phyloP scores from a whole-genome alignment of 1,139 yeast genomes.

The Kurtzmaniella natalensis region DNA sequence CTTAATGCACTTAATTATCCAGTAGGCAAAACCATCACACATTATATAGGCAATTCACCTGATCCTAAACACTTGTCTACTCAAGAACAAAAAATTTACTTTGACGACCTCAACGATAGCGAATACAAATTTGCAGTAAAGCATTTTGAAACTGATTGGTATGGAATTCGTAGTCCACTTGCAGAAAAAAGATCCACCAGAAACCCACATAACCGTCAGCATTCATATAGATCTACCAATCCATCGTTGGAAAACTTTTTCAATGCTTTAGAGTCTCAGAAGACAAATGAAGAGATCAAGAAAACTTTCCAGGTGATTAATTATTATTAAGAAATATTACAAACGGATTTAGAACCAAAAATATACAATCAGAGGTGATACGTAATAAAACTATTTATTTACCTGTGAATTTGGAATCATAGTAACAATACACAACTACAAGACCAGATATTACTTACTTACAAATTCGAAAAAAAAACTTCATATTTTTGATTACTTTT shows the following conservation, averaged over 20 bases:
- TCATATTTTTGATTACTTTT: no score
- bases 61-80: constrained; percentile 29
- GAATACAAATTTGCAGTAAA: constrained; percentile 55
- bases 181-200: constrained; percentile 44
- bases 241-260: constrained; percentile 21
- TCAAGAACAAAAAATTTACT: constrained; percentile 25
- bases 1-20: constrained; percentile 40
- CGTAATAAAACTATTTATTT: no score
- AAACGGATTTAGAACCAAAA: no score
- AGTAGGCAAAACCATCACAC: constrained; percentile 24
- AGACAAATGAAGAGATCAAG: constrained; percentile 12
- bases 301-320: constrained; percentile 7
- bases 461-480: no score
- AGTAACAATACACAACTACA: no score
- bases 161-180: constrained; percentile 46
- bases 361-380: no score
- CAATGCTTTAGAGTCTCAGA: constrained; percentile 9
- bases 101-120: constrained; percentile 35
- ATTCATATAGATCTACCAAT: constrained; percentile 35
- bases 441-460: no score
- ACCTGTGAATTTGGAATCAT: no score
- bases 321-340: constrained; percentile 9
- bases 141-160: constrained; percentile 57
- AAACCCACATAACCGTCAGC: constrained; percentile 55
- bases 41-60: constrained; percentile 64